A percentile compares a stretch with the other conserved stretches of the same genome.
phyloP scores from a whole-genome alignment of 768 basidiomycete genomes.

The Russula abietina region DNA sequence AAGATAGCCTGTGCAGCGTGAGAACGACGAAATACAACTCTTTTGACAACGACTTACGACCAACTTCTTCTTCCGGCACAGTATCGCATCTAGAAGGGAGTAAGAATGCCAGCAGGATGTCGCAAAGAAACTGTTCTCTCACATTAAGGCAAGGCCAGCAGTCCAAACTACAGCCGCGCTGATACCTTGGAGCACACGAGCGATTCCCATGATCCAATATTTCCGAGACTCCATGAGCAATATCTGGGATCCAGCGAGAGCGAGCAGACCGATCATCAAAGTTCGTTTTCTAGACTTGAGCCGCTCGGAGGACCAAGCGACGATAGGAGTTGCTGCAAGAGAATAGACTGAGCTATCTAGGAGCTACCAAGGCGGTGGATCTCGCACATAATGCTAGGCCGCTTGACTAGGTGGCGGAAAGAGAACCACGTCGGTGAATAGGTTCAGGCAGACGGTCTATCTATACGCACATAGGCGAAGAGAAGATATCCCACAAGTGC shows the following conservation, averaged over 20 bases:
- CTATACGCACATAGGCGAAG: slow-evolving; percentile 36
- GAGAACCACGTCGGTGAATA: background rate
- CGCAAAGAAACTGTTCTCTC: slow-evolving; percentile 22
- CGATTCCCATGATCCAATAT: slow-evolving; percentile 38
- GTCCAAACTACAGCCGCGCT: slow-evolving; percentile 39
- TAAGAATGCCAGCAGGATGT: background rate
- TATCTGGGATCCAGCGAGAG: slow-evolving; percentile 34
- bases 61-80: slow-evolving; percentile 32
- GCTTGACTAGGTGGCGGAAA: slow-evolving; percentile 27
- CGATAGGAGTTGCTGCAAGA: slow-evolving; percentile 32
- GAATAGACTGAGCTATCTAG: background rate
- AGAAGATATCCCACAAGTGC: slow-evolving; percentile 37
- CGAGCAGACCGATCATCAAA: slow-evolving; percentile 31
- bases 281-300: slow-evolving; percentile 32
- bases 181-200: slow-evolving; percentile 37
- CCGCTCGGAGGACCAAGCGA: slow-evolving; percentile 35
- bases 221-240: slow-evolving; percentile 37
- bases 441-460: background rate
- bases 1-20: slow-evolving; percentile 32
- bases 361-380: slow-evolving; percentile 1
- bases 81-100: slow-evolving; percentile 33
- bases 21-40: background rate
- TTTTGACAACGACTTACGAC: slow-evolving; percentile 29
- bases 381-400: slow-evolving; percentile 31
- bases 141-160: slow-evolving; percentile 37